phyloP scores from a whole-genome alignment of 805 yeast species.

The Ogataea corticis region DNA sequence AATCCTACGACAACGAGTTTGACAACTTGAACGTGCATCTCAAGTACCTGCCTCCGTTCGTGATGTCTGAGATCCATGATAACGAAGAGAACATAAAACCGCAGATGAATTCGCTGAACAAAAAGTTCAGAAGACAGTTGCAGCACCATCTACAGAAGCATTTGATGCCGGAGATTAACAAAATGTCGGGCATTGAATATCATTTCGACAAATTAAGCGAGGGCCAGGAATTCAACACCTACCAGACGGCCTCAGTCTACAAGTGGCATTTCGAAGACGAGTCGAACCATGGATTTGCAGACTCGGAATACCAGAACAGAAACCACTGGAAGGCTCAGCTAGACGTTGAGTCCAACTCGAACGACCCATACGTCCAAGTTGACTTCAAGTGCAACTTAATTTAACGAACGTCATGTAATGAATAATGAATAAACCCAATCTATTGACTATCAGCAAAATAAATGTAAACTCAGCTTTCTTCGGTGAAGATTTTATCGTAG shows the following conservation, averaged over 20 bases:
- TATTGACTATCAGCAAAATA: neutral
- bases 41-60: slow-evolving; percentile 72
- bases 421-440: neutral
- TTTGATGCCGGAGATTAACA: slow-evolving; percentile 63
- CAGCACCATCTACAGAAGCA: slow-evolving; percentile 76
- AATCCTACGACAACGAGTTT: slow-evolving; percentile 74
- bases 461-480: neutral
- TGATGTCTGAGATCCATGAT: slow-evolving; percentile 63
- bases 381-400: slow-evolving; percentile 44
- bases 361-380: slow-evolving; percentile 65
- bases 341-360: slow-evolving; percentile 64
- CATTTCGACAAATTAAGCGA: slow-evolving; percentile 44
- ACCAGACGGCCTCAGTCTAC: slow-evolving; percentile 45
- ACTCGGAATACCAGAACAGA: slow-evolving; percentile 44
- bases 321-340: slow-evolving; percentile 67
- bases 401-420: slow-evolving; percentile 1
- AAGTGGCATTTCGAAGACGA: slow-evolving; percentile 66
- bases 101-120: slow-evolving; percentile 68
- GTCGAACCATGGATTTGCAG: slow-evolving; percentile 54
- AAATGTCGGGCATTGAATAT: slow-evolving; percentile 55
- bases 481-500: slow-evolving; percentile 39
- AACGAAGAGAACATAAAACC: slow-evolving; percentile 73
- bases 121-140: slow-evolving; percentile 70
- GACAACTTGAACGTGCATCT: slow-evolving; percentile 68
- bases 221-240: slow-evolving; percentile 46